Evolutionary conservation across 345 rosid species (phyloP).

Genomic region (Erodium maritimum): DNA sequence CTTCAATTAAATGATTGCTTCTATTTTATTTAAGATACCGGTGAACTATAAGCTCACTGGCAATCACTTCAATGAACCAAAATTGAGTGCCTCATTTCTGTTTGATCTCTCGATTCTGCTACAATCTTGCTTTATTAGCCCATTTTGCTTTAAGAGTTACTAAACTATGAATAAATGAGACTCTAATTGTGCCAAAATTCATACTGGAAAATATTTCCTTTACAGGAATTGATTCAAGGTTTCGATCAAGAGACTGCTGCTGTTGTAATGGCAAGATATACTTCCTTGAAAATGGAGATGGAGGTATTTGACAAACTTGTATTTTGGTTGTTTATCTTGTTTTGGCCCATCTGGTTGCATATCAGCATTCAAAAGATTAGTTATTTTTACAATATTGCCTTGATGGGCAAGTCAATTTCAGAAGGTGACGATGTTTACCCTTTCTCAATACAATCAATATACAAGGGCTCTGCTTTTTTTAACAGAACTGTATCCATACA

Average conservation of each 20-base stretch:
- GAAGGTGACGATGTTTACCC: too few relatives aligned
- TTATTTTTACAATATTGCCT: neutral
- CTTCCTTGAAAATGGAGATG: slow-evolving; percentile 89
- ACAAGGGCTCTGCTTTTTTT: too few relatives aligned
- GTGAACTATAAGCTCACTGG: too few relatives aligned
- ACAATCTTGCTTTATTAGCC: too few relatives aligned
- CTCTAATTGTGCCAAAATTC: neutral
- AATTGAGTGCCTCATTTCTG: too few relatives aligned
- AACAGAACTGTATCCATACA: too few relatives aligned
- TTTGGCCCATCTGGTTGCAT: neutral
- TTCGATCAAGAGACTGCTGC: slow-evolving; percentile 99
- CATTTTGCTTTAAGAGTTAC: neutral
- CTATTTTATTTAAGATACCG: too few relatives aligned
- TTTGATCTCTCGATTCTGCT: too few relatives aligned
- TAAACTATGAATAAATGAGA: neutral
- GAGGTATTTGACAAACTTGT: slow-evolving; percentile 42
- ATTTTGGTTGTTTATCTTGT: slow-evolving; percentile 1
- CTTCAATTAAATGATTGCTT: too few relatives aligned
- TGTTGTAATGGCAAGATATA: slow-evolving; percentile 82
- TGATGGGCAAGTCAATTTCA: too few relatives aligned
- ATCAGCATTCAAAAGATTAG: neutral
- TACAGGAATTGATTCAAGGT: slow-evolving; percentile 80
- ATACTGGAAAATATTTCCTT: neutral
- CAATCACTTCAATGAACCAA: too few relatives aligned
- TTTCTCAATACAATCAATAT: too few relatives aligned